Evolutionary conservation across 306 rosid genomes (phyloP), one percentile per base, ranked within the genome.

Genomic region (Quercus cerris): DNA sequence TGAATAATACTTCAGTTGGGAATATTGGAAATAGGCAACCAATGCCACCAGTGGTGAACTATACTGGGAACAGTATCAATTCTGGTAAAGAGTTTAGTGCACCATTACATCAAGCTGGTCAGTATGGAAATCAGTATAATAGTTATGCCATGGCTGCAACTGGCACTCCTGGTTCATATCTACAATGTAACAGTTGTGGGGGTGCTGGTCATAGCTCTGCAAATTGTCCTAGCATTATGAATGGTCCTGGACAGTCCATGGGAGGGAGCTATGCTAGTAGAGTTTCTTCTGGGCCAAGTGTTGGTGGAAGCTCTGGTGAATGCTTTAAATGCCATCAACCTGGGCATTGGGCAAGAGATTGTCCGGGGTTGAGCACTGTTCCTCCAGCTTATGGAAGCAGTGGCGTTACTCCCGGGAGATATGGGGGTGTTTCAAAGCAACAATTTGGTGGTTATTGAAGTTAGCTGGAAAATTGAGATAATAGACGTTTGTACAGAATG

Each of bases 281-380:
- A 78, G 81, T 11, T 23, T 78, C 87, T 80, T 51, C 87, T 46
- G 94, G 87, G 67, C 81, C 84, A 4, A 75, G 83, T 57, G 80
- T 58, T 51, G 58, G 81, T 23, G 83, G 83, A 52, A 72, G 12
- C 23, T 58, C 94, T 38, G 86, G 89, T 23, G 92, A 87, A 31
- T 95, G 99, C 84, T 93, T 78, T 75, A 95, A 95, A 82, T 95
- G 99, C 84, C 87, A 89, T 66, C 92, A 85, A 87, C 55, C 89
- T 23, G 98, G 99, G 33, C 97, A 94, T 56, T 91, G 92, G 94
- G 94, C 97, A 10, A 88, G 83, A 78, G 94, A 94, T 81, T 94
- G 97, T 79, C 99, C 95, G 19, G 88, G 88, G 25, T 30, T 75
- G 54, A 73, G 59, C 57, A 82, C 85, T 17, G 77, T 74, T 35